Conservation (phyloP, 2,329 filamentous ascomycete genomes). For the Hortaea werneckii region DNA sequence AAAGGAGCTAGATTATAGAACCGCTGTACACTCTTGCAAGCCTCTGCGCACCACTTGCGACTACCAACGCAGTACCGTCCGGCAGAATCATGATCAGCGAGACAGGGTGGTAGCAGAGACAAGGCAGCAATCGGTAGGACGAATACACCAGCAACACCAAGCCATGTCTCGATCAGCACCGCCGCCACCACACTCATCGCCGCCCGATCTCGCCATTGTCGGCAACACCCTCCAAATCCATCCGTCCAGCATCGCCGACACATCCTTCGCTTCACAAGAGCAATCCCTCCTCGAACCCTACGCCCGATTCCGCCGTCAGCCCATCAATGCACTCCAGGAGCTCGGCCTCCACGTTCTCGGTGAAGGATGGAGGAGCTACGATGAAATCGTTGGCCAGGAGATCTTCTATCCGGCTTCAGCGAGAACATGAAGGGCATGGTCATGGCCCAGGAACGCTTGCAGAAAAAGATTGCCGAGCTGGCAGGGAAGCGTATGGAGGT, state of each 20-base stretch:
- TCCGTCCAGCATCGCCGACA: constrained; percentile 31
- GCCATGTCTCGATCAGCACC: too few species aligned
- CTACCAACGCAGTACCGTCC: too few species aligned
- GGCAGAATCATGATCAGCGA: too few species aligned
- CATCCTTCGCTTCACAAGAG: constrained; percentile 33
- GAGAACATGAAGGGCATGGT: constrained; percentile 79
- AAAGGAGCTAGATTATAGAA: too few species aligned
- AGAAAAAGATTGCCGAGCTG: constrained; percentile 62
- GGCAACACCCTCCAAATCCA: constrained; percentile 36
- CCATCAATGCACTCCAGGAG: constrained; percentile 77
- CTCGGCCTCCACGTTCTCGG: constrained; percentile 88
- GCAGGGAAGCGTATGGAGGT: constrained; percentile 63
- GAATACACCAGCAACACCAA: too few species aligned
- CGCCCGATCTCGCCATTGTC: constrained; percentile 36
- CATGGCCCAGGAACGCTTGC: constrained; percentile 64
- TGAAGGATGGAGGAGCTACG: constrained; percentile 90
- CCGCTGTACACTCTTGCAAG: too few species aligned
- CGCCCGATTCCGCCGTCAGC: constrained; percentile 69
- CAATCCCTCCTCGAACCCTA: constrained; percentile 70
- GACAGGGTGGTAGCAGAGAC: too few species aligned
- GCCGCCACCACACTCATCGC: neutral
- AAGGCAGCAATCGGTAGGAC: too few species aligned
- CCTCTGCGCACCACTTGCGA: too few species aligned
- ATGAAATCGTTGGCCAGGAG: constrained; percentile 78
- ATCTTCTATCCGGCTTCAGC: constrained; percentile 86